Conservation (phyloP, 495 filamentous ascomycete species). For the Hamigera avellanea region DNA sequence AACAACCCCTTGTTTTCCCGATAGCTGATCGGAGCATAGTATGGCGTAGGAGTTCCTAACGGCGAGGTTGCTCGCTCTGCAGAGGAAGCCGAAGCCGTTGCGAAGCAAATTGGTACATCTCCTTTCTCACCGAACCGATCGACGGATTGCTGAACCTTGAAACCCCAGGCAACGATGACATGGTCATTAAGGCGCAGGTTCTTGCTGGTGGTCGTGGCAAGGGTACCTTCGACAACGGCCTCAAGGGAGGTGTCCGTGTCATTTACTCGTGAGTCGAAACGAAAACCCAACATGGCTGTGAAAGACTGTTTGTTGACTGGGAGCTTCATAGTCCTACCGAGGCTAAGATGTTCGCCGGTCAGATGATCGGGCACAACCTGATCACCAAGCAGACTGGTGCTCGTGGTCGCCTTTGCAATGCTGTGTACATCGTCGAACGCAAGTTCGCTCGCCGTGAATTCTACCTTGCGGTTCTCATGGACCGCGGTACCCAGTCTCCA, state of each 20-base stretch:
- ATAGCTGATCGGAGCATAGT: slow-evolving; percentile 41
- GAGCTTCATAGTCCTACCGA: slow-evolving; percentile 46
- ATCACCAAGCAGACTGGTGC: slow-evolving; percentile 98
- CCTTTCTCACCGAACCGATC: slow-evolving; percentile 3
- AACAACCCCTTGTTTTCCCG: slow-evolving; percentile 9
- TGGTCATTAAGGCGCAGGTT: slow-evolving; percentile 99
- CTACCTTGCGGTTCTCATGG: slow-evolving; percentile 97
- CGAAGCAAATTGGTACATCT: slow-evolving; percentile 66
- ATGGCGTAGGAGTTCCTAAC: slow-evolving; percentile 85
- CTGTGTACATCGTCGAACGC: slow-evolving; percentile 97
- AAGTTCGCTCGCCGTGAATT: slow-evolving; percentile 99
- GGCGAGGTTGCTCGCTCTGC: slow-evolving; percentile 73
- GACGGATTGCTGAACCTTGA: slow-evolving; percentile 14
- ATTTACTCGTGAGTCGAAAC: slow-evolving; percentile 73
- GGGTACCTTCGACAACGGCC: slow-evolving; percentile 92
- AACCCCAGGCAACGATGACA: slow-evolving; percentile 67
- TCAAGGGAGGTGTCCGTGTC: slow-evolving; percentile 96
- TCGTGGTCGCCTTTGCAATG: slow-evolving; percentile 79
- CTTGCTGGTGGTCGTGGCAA: slow-evolving; percentile 96
- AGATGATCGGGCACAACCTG: slow-evolving; percentile 99
- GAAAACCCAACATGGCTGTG: neutral
- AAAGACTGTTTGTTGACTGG: neutral
- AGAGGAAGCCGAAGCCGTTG: slow-evolving; percentile 83
- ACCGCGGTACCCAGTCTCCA: slow-evolving; percentile 80
- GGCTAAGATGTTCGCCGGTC: slow-evolving; percentile 94